Conservation (phyloP, 768 basidiomycete genomes). For the Kwoniella shandongensis region DNA sequence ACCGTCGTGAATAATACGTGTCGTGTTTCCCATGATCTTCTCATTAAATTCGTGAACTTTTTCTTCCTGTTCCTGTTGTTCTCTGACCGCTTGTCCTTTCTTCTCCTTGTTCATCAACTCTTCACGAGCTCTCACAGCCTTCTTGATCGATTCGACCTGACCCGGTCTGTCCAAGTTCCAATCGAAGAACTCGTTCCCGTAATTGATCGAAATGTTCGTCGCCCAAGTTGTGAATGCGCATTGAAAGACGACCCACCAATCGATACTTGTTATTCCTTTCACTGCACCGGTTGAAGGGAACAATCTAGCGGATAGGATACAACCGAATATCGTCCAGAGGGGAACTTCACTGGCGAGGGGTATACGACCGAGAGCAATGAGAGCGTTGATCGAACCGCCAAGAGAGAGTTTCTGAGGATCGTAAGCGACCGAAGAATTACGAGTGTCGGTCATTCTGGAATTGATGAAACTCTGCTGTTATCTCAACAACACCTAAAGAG, state of each 20-base stretch:
- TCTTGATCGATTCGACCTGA: slow-evolving; percentile 24
- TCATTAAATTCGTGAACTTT: slow-evolving; percentile 23
- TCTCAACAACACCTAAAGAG: too few species aligned
- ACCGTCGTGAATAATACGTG: slow-evolving; percentile 38
- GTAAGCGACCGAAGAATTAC: too few species aligned
- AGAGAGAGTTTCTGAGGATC: slow-evolving; percentile 33
- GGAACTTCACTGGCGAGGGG: slow-evolving; percentile 35
- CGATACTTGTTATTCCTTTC: slow-evolving; percentile 1
- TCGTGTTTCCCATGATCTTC: slow-evolving; percentile 36
- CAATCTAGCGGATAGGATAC: slow-evolving; percentile 25
- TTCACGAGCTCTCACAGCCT: slow-evolving; percentile 14
- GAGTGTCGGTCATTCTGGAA: not conserved
- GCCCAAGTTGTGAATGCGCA: slow-evolving; percentile 35
- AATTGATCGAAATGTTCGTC: slow-evolving; percentile 39
- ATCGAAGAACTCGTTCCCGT: slow-evolving; percentile 41
- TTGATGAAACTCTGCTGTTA: too few species aligned
- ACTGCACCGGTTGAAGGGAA: slow-evolving; percentile 14
- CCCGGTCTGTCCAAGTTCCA: slow-evolving; percentile 35
- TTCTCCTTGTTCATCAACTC: slow-evolving; percentile 2
- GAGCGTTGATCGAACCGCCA: slow-evolving; percentile 18
- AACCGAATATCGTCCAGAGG: slow-evolving; percentile 28
- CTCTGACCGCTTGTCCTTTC: not conserved
- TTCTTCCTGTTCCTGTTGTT: not conserved
- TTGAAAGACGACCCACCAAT: slow-evolving; percentile 25
- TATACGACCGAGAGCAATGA: slow-evolving; percentile 36